These are phyloP conservation scores for Drechslerella coelobrocha DNA, from an alignment of 2,329 filamentous ascomycete species.

Conservation along the genomic window DNA sequence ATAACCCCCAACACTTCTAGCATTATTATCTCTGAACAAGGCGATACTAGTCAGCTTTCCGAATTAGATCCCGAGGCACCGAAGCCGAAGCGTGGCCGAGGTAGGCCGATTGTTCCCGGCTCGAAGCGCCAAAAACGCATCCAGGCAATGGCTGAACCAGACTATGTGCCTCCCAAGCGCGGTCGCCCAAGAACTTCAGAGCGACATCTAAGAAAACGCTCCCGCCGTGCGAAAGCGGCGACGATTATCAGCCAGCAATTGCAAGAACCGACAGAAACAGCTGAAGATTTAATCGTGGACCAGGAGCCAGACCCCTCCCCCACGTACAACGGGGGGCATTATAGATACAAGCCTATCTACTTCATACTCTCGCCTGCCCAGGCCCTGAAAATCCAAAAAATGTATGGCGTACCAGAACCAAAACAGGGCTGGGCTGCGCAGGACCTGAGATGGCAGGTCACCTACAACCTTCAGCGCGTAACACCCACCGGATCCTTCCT, in stretches of 20 bases:
- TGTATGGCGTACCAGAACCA: conserved; percentile 25
- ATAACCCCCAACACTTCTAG: too few relatives aligned
- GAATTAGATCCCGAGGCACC: too few relatives aligned
- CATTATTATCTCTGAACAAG: too few relatives aligned
- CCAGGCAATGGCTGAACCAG: conserved; percentile 42
- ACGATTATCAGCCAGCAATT: not conserved
- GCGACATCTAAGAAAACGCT: conserved; percentile 28
- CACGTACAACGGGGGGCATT: conserved; percentile 14
- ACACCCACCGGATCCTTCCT: conserved; percentile 24
- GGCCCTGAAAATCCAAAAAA: conserved; percentile 34
- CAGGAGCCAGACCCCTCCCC: conserved; percentile 12
- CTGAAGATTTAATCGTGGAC: not conserved
- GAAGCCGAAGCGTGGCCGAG: conserved; percentile 31
- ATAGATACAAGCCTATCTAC: conserved; percentile 35
- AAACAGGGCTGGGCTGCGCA: conserved; percentile 25
- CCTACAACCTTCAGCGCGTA: conserved; percentile 33
- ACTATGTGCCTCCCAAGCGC: conserved; percentile 44
- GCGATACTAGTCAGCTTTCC: too few relatives aligned
- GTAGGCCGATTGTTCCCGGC: conserved; percentile 44
- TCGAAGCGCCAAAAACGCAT: conserved; percentile 43
- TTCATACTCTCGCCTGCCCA: conserved; percentile 30
- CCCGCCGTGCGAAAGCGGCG: conserved; percentile 13
- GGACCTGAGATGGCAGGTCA: conserved; percentile 24
- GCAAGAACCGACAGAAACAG: too few relatives aligned
- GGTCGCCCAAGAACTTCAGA: conserved; percentile 42